phyloP scores from a whole-genome alignment of 805 yeast species.

The Wickerhamiella dianesei region DNA sequence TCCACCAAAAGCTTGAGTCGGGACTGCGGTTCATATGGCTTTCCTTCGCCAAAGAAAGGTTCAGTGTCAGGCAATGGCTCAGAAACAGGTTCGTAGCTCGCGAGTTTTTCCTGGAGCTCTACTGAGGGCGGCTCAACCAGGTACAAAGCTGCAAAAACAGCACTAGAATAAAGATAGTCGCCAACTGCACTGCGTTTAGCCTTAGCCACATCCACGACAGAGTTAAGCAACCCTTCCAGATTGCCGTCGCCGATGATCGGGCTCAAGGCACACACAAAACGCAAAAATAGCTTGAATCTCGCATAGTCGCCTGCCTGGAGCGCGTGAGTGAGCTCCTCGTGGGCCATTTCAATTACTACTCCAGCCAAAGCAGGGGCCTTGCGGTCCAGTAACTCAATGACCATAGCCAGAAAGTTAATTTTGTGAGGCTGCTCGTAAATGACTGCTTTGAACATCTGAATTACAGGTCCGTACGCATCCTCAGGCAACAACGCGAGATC shows the following conservation, averaged over 20 bases:
- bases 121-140: conserved; percentile 2
- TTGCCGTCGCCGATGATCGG: conserved; percentile 42
- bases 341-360: conserved; percentile 54
- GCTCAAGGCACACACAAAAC: conserved; percentile 56
- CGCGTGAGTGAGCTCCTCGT: conserved; percentile 44
- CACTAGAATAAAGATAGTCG: conserved; percentile 10
- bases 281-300: conserved; percentile 51
- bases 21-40: conserved; percentile 26
- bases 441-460: conserved; percentile 54
- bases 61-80: conserved; percentile 2
- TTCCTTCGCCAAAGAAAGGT: conserved; percentile 13
- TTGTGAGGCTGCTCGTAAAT: conserved; percentile 86
- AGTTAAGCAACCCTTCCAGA: conserved; percentile 16
- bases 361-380: conserved; percentile 53
- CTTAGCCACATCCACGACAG: conserved; percentile 1
- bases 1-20: conserved; percentile 14
- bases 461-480: conserved; percentile 46
- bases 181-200: not conserved
- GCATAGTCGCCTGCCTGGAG: conserved; percentile 43
- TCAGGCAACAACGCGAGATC: conserved; percentile 39
- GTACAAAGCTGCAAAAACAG: conserved; percentile 14
- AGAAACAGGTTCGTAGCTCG: not conserved
- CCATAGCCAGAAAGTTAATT: conserved; percentile 52
- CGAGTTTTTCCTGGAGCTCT: conserved; percentile 8
- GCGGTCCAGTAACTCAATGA: conserved; percentile 53